Conservation (phyloP, 1,139 yeast genomes). For the Yamadazyma membranifaciens region DNA sequence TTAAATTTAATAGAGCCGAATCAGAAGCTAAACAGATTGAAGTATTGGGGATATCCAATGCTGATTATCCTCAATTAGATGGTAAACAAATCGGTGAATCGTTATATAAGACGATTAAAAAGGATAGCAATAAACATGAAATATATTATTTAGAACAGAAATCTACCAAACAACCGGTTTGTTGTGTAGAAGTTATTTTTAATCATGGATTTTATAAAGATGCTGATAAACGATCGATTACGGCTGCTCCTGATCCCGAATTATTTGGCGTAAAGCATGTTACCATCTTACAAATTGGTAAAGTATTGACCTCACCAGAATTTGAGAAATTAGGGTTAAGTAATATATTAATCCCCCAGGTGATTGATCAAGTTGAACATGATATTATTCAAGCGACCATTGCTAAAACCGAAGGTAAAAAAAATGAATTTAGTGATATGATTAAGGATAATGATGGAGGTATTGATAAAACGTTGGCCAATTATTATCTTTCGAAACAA, state of each 20-base stretch:
- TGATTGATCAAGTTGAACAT: constrained; percentile 33
- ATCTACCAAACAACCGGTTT: constrained; percentile 24
- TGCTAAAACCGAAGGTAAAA: constrained; percentile 21
- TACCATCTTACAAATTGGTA: constrained; percentile 26
- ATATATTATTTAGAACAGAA: constrained; percentile 33
- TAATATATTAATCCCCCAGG: constrained; percentile 23
- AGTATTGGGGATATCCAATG: constrained; percentile 26
- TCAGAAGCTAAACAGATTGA: constrained; percentile 25
- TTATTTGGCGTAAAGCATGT: constrained; percentile 33
- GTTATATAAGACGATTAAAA: constrained; percentile 31
- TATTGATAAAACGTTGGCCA: constrained; percentile 32
- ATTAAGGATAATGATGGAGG: constrained; percentile 26
- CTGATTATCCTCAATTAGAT: constrained; percentile 30
- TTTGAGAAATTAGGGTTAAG: constrained; percentile 35
- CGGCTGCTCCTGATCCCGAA: constrained; percentile 33
- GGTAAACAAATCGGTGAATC: constrained; percentile 27
- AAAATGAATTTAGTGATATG: constrained; percentile 33
- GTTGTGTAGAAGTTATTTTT: constrained; percentile 26
- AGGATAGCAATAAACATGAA: constrained; percentile 21
- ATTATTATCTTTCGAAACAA: constrained; percentile 35
- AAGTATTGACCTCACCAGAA: constrained; percentile 28
- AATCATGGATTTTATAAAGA: constrained; percentile 32
- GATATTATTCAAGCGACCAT: constrained; percentile 26
- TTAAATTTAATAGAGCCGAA: constrained; percentile 21
- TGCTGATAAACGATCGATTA: constrained; percentile 25